phyloP scores from a whole-genome alignment of 306 rosid species.

The Crataegus laevigata region DNA sequence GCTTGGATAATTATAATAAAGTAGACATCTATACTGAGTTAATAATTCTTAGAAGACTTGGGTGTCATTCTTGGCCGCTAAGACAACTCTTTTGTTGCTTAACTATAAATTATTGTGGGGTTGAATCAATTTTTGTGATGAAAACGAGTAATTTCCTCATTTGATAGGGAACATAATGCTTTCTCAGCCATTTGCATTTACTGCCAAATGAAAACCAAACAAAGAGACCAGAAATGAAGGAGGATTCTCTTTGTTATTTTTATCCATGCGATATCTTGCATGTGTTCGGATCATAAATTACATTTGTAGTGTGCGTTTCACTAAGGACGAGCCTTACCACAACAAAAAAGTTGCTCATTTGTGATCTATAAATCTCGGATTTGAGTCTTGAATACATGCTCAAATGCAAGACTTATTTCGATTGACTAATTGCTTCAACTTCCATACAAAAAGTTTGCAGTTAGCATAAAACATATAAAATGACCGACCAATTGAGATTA shows the following conservation, averaged over 20 bases:
- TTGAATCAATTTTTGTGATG: background rate
- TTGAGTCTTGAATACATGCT: too few species aligned
- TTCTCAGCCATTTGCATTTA: background rate
- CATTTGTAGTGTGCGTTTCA: background rate
- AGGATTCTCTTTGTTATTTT: background rate
- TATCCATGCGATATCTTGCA: background rate
- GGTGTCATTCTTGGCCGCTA: background rate
- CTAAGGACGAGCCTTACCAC: too few species aligned
- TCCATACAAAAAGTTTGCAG: background rate
- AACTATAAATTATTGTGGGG: background rate
- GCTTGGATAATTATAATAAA: too few species aligned
- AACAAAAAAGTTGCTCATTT: too few species aligned
- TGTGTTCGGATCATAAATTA: background rate
- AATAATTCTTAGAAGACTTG: background rate
- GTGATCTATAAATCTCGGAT: too few species aligned
- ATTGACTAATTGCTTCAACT: background rate
- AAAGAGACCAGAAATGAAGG: background rate
- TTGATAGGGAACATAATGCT: background rate
- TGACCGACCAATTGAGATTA: constrained; percentile 6
- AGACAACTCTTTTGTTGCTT: background rate
- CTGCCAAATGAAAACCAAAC: background rate
- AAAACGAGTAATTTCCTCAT: background rate
- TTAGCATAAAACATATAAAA: background rate
- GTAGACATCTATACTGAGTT: too few species aligned
- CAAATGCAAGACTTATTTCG: background rate